Base-by-base conservation (phyloP, 768 basidiomycete species). In the Xerocomellus chrysenteron region DNA sequence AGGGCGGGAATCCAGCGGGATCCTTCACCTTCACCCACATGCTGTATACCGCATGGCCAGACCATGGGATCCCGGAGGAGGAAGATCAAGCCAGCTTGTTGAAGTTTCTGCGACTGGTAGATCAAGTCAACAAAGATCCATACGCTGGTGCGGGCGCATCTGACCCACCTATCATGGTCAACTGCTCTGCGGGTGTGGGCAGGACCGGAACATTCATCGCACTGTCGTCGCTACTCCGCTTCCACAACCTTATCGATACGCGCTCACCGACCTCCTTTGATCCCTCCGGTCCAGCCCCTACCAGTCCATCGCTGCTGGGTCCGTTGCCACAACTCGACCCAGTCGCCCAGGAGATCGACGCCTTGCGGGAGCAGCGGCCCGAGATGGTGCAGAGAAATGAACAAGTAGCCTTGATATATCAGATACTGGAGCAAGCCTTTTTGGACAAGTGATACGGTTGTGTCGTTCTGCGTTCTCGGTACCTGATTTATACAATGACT, bases 131-230 rank as follows among this genome's bases (percentile, higher is more conserved):
- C 70, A 80, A 78, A 57, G 78, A 82, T 58, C 54, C 75, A 13
- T 62, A 64, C 11, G 26, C 41, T 16, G 52, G 57, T 14, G 50
- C 59, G 11, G 61, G 63, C 32, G 81, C 86, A 61, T 75, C 80
- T 14, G 85, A 88, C 59, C 87, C 88, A n/a, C 91, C 91, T 0
- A 80, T 90, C 59, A 81, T 94, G 63, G 80, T 91, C 32, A 84
- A 89, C 58, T 95, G 93, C 67, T 93, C 91, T 28, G 93, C 94
- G 1, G 93, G 93, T 5, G 79, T 94, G 55, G 93, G 93, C 4
- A 81, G 93, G 36, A 93, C 93, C 5, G 93, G 93, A 17, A 82
- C 92, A 7, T 93, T 92, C 73, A 89, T 95, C 66, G 84, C 89
- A 0, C 67, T 93, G 40, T 84, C 84, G 10, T 94, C 92, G 13